A percentile compares a stretch with the other conserved stretches of the same genome.
Conservation (phyloP, 305 asterid species). For the Salvia sclarea region DNA sequence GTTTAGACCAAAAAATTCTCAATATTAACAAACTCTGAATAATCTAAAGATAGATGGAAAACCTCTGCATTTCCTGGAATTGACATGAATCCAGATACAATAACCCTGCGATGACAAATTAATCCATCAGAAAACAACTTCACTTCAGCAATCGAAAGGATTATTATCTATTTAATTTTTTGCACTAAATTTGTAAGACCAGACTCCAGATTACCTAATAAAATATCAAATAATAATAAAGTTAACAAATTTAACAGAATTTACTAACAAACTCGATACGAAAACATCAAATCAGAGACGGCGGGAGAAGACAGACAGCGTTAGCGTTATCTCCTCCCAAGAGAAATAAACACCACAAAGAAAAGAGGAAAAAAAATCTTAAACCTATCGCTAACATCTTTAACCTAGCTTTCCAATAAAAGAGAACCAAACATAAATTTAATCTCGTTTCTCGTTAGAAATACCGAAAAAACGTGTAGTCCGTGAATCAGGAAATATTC, state of each 20-base stretch:
- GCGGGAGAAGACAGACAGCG: background rate
- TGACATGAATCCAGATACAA: conserved; percentile 41
- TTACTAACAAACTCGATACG: background rate
- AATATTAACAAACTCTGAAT: conserved; percentile 22
- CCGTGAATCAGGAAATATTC: background rate
- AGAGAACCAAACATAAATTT: background rate
- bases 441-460: background rate
- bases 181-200: conserved; percentile 8
- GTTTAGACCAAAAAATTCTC: conserved; percentile 27
- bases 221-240: background rate
- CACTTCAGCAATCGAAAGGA: conserved; percentile 1
- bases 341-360: background rate
- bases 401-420: conserved; percentile 21
- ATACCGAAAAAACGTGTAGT: background rate
- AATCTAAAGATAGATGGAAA: conserved; percentile 26
- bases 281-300: background rate
- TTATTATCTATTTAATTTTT: background rate
- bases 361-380: background rate
- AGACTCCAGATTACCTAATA: background rate
- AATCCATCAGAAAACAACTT: conserved; percentile 6
- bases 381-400: background rate
- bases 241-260: conserved; percentile 8
- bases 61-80: conserved; percentile 62
- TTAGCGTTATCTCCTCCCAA: background rate
- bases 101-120: conserved; percentile 35